Evolutionary conservation across 2,329 filamentous ascomycete genomes (phyloP).

Genomic region (Neurospora sp.): DNA sequence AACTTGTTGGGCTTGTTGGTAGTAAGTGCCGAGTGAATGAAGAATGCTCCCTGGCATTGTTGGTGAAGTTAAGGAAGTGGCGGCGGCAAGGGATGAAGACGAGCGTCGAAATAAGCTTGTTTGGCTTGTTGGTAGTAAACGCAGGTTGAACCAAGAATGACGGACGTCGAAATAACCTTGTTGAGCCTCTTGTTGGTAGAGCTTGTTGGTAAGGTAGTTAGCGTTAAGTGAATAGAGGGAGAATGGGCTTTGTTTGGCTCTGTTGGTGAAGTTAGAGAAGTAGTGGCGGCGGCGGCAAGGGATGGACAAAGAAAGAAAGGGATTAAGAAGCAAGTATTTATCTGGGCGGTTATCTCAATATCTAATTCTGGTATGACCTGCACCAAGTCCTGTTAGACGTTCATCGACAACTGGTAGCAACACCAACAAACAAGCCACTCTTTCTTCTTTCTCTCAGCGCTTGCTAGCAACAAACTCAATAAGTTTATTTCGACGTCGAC

Average conservation of each 20-base stretch:
- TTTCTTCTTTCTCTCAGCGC: background rate
- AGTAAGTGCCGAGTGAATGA: background rate
- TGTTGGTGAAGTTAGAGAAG: background rate
- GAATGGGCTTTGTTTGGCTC: background rate
- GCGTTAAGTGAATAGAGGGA: too few relatives aligned
- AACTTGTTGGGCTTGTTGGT: background rate
- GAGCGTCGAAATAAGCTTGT: too few relatives aligned
- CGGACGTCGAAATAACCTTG: background rate
- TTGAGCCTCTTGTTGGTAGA: background rate
- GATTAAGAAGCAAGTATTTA: too few relatives aligned
- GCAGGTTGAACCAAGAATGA: background rate
- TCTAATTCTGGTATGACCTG: background rate
- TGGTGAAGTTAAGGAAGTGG: background rate
- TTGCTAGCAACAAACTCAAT: background rate
- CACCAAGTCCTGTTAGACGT: rapidly evolving
- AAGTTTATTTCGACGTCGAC: background rate
- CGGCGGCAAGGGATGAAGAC: too few relatives aligned
- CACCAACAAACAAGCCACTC: background rate
- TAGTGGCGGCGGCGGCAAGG: background rate
- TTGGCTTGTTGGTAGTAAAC: too few relatives aligned
- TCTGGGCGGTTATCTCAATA: background rate
- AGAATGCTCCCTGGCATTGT: background rate
- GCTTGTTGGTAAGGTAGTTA: background rate
- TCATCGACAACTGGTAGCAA: background rate
- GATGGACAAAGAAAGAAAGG: background rate